Conservation (phyloP, 2,329 filamentous ascomycete species). For the Aspergillus sojae region DNA sequence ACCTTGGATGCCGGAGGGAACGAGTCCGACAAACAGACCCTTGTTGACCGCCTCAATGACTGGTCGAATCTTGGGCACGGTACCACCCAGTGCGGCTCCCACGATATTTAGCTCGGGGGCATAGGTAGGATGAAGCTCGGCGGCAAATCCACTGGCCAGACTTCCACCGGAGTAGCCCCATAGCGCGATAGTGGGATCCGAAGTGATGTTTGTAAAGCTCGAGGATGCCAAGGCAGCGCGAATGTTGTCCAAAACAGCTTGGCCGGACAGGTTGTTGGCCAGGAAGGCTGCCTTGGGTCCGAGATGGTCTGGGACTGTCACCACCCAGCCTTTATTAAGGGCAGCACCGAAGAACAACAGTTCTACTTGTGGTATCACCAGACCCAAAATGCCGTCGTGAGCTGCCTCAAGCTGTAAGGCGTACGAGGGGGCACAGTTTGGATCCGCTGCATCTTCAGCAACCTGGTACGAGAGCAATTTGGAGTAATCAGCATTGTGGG, state of each 20-base stretch:
- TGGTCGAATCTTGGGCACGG: constrained; percentile 45
- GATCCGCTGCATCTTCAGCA: constrained; percentile 31
- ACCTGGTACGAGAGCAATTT: constrained; percentile 49
- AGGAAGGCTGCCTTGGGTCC: constrained; percentile 48
- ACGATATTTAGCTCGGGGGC: constrained; percentile 36
- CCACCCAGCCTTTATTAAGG: constrained; percentile 50
- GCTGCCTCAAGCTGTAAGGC: constrained; percentile 41
- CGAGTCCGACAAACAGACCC: constrained; percentile 36
- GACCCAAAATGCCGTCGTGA: constrained; percentile 37
- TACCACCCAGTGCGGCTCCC: constrained; percentile 55
- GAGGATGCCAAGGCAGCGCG: constrained; percentile 42
- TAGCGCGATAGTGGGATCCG: constrained; percentile 42
- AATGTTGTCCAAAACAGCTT: constrained; percentile 48
- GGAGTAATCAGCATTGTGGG: constrained; percentile 32
- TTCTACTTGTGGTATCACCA: constrained; percentile 37
- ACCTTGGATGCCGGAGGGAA: constrained; percentile 34
- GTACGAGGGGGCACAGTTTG: constrained; percentile 33
- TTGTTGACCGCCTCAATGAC: constrained; percentile 41
- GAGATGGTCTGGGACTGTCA: constrained; percentile 53
- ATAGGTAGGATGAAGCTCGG: constrained; percentile 19
- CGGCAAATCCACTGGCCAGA: constrained; percentile 31
- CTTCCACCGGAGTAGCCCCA: constrained; percentile 63
- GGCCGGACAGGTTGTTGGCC: constrained; percentile 45
- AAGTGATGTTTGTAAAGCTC: constrained; percentile 33
- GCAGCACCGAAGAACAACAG: constrained; percentile 37